These are phyloP conservation scores for Cajanus cajan DNA, from an alignment of 306 rosid species.

Conservation along the genomic window DNA sequence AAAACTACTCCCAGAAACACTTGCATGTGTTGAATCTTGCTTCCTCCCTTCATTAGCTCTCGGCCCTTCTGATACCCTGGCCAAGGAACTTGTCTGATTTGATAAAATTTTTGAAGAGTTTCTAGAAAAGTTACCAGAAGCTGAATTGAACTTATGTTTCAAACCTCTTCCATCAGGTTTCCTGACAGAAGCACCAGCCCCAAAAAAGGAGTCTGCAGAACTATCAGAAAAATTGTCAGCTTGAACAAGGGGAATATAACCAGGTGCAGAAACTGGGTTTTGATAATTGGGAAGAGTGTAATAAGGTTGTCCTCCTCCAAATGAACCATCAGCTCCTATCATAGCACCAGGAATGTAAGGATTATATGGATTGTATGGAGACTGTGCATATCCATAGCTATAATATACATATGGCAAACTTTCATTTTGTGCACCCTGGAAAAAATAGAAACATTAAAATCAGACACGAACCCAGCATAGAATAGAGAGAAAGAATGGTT, in stretches of 20 bases:
- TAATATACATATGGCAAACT: conserved; percentile 78
- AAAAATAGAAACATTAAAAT: conserved; percentile 19
- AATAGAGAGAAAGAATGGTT: neutral
- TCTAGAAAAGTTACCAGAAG: conserved; percentile 63
- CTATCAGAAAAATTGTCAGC: conserved; percentile 55
- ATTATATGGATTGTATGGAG: conserved; percentile 94
- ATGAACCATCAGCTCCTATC: conserved; percentile 76
- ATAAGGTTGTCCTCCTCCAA: conserved; percentile 67
- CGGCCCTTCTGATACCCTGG: conserved; percentile 64
- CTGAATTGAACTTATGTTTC: conserved; percentile 56
- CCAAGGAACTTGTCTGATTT: conserved; percentile 56
- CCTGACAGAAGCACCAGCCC: conserved; percentile 52
- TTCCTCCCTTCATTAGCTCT: conserved; percentile 65
- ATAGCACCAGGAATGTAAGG: conserved; percentile 95
- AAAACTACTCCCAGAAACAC: conserved; percentile 60
- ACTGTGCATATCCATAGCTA: conserved; percentile 93
- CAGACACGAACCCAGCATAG: neutral
- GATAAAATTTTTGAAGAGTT: conserved; percentile 52
- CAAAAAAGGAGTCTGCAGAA: conserved; percentile 56
- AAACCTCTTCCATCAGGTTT: conserved; percentile 68
- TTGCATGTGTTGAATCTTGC: conserved; percentile 49
- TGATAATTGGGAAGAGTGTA: conserved; percentile 67
- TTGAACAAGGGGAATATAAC: conserved; percentile 73
- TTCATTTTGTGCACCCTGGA: conserved; percentile 87
- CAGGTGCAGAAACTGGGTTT: conserved; percentile 58